Evolutionary conservation across 2,329 filamentous ascomycete species (phyloP).

Genomic region (Neurospora crassa): DNA sequence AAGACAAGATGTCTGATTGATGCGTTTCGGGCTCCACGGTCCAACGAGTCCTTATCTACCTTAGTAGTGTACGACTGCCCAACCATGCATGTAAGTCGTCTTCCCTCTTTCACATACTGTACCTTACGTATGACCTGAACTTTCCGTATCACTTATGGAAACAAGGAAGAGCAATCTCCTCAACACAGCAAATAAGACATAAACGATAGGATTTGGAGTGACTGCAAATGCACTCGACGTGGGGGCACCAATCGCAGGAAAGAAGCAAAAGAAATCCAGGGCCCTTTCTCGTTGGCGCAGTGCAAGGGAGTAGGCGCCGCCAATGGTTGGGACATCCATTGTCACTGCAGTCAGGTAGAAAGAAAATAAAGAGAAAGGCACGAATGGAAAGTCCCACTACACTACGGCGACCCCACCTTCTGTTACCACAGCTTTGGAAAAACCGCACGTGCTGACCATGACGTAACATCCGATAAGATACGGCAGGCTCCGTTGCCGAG

Average conservation of each 20-base stretch:
- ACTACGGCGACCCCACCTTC: neutral
- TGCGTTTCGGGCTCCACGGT: neutral
- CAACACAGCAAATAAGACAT: neutral
- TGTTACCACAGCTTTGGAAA: neutral
- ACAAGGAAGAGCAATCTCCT: neutral
- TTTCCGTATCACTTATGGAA: neutral
- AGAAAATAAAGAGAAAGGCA: neutral
- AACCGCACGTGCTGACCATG: neutral
- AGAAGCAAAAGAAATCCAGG: neutral
- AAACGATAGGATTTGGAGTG: neutral
- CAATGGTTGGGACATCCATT: neutral
- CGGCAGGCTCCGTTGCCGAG: neutral
- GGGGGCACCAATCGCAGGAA: neutral
- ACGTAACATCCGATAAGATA: neutral
- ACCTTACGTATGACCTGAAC: neutral
- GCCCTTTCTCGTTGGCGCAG: neutral
- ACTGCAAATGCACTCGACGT: neutral
- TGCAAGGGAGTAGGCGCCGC: neutral
- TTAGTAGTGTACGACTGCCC: neutral
- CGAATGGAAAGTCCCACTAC: neutral
- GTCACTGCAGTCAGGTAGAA: neutral
- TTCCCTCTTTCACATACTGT: neutral
- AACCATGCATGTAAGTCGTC: neutral
- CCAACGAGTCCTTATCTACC: neutral
- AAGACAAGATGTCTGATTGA: neutral